phyloP scores from a whole-genome alignment of 306 rosid species.

The Prunus mongolica region DNA sequence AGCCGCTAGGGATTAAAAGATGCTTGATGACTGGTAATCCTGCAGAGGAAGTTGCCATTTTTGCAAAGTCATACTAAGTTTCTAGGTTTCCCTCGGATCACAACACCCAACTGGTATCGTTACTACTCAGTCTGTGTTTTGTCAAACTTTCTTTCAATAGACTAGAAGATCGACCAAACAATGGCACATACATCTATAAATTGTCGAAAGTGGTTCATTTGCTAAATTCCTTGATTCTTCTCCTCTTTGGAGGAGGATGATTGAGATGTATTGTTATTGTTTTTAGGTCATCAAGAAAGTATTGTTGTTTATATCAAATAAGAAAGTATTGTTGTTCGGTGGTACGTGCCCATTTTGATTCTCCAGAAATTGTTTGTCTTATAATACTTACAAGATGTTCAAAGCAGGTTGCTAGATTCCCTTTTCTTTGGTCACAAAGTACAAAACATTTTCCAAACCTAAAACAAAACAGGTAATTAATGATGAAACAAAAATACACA shows the following conservation, averaged over 20 bases:
- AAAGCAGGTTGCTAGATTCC: not conserved
- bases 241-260: not conserved
- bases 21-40: conserved; percentile 84
- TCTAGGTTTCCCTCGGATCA: conserved; percentile 16
- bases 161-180: not conserved
- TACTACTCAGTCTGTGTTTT: not conserved
- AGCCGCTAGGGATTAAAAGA: conserved; percentile 57
- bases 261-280: not conserved
- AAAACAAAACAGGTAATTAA: not conserved
- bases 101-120: conserved; percentile 6
- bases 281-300: not conserved
- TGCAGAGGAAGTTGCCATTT: conserved; percentile 83
- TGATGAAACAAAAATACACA: not conserved
- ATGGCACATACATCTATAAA: not conserved
- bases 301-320: not conserved
- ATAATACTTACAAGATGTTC: not conserved
- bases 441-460: not conserved
- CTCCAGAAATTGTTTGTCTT: not conserved
- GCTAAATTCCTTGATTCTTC: not conserved
- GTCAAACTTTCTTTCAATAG: not conserved
- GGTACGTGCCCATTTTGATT: not conserved
- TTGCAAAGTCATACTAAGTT: conserved; percentile 76
- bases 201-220: not conserved
- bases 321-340: not conserved
- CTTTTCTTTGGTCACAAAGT: not conserved